Evolutionary conservation across 345 rosid species (phyloP).

Genomic region (Balakata baccata): DNA sequence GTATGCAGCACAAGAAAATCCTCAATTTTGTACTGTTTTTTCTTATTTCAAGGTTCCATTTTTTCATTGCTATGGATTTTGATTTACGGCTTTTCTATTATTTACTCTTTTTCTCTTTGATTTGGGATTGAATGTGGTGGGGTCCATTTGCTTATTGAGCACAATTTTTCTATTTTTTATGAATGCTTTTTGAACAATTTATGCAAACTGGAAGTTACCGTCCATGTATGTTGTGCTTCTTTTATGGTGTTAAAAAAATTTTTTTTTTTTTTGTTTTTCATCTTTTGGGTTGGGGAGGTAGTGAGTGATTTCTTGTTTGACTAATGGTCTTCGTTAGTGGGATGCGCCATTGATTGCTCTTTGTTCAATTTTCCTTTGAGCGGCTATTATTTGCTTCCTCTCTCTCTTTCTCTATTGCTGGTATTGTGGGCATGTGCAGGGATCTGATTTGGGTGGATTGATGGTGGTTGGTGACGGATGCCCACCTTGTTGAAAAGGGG

Average conservation of each 20-base stretch:
- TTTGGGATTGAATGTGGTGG: conserved; percentile 28
- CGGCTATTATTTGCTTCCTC: conserved; percentile 19
- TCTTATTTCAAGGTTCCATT: conserved; percentile 3
- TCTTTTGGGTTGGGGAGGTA: background rate
- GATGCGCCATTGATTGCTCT: conserved; percentile 48
- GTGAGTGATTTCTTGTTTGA: conserved; percentile 46
- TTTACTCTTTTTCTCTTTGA: conserved; percentile 24
- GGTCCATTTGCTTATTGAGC: conserved; percentile 27
- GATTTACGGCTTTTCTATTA: conserved; percentile 16
- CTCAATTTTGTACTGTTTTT: background rate
- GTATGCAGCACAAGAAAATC: conserved; percentile 31
- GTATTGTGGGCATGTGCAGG: conserved; percentile 26
- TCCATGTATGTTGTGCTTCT: conserved; percentile 10
- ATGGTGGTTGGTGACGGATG: conserved; percentile 26
- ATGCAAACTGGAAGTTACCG: conserved; percentile 30
- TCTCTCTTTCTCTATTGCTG: conserved; percentile 7
- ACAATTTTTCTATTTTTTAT: conserved; percentile 21
- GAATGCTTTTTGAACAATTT: conserved; percentile 16
- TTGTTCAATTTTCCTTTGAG: conserved; percentile 15
- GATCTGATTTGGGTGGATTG: conserved; percentile 27
- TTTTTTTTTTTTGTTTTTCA: background rate
- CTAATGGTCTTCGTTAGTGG: conserved; percentile 43
- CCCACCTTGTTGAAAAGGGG: conserved; percentile 22
- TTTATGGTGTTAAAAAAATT: too few relatives aligned
- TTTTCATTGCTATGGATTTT: conserved; percentile 15